Evolutionary conservation across 2,329 filamentous ascomycete genomes (phyloP).

Genomic region (Penicillium sclerotiorum): DNA sequence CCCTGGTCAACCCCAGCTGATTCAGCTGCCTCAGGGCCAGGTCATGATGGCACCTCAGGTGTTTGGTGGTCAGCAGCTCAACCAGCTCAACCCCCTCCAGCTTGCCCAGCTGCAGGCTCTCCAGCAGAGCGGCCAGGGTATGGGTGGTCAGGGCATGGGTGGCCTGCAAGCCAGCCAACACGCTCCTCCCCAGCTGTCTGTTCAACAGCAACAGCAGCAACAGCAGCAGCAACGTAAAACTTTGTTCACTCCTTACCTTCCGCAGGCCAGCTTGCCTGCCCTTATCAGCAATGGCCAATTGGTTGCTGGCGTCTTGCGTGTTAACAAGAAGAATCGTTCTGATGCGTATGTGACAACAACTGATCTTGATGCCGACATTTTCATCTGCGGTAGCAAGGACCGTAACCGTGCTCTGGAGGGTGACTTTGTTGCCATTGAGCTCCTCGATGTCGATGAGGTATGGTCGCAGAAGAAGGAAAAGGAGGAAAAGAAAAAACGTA

Average conservation of each 20-base stretch:
- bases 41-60: slow-evolving; percentile 80
- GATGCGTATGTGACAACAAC: slow-evolving; percentile 96
- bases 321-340: slow-evolving; percentile 99
- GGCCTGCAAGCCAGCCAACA: slow-evolving; percentile 72
- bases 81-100: slow-evolving; percentile 84
- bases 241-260: slow-evolving; percentile 95
- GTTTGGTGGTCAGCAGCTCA: slow-evolving; percentile 82
- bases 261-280: slow-evolving; percentile 89
- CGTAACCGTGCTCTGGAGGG: slow-evolving; percentile 95
- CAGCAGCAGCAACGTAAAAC: slow-evolving; percentile 95
- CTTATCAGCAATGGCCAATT: slow-evolving; percentile 89
- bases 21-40: slow-evolving; percentile 81
- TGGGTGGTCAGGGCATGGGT: slow-evolving; percentile 73
- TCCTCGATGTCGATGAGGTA: slow-evolving; percentile 96
- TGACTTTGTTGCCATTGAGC: slow-evolving; percentile 91
- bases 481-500: slow-evolving; percentile 99
- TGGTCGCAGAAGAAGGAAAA: slow-evolving; percentile 99
- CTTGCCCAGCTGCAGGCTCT: slow-evolving; percentile 88
- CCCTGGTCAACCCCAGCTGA: slow-evolving; percentile 79
- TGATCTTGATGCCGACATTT: slow-evolving; percentile 96
- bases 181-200: slow-evolving; percentile 63
- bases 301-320: slow-evolving; percentile 91
- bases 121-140: slow-evolving; percentile 67
- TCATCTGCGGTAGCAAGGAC: slow-evolving; percentile 99
- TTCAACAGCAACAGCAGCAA: slow-evolving; percentile 64